Conservation (phyloP, 805 yeast species). For the Myxozyma nipponensis region DNA sequence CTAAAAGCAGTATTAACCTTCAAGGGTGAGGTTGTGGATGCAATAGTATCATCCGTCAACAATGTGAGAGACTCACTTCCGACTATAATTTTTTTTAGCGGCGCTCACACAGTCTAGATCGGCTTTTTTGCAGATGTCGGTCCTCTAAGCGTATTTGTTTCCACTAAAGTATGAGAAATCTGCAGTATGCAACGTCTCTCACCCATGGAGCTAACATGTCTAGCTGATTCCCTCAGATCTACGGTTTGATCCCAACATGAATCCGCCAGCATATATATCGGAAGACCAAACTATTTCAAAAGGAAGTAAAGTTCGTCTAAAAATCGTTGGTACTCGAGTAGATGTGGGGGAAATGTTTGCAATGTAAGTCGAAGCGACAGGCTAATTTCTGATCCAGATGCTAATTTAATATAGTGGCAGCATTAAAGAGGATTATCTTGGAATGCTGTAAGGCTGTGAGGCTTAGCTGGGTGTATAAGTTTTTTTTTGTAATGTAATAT, state of each 20-base stretch:
- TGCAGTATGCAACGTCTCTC: not conserved
- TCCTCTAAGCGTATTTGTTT: conserved; percentile 89
- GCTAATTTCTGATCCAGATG: not conserved
- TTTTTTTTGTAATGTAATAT: no score
- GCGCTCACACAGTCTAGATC: conserved; percentile 42
- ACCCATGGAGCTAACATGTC: not conserved
- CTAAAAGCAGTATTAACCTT: no score
- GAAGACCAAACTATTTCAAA: conserved; percentile 87
- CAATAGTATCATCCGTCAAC: conserved; percentile 88
- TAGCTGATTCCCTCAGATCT: conserved; percentile 84
- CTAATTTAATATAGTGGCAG: conserved; percentile 52
- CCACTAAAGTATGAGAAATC: conserved; percentile 60
- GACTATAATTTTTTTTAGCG: not conserved
- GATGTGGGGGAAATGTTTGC: conserved; percentile 97
- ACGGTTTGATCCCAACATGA: conserved; percentile 89
- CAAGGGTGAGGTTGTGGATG: conserved; percentile 93
- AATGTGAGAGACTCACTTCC: conserved; percentile 37
- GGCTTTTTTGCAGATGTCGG: conserved; percentile 99
- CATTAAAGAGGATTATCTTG: conserved; percentile 95
- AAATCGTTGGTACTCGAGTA: conserved; percentile 94
- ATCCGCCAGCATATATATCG: conserved; percentile 96
- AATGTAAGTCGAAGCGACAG: conserved; percentile 43
- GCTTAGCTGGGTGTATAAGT: no score
- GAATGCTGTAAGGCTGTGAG: conserved; percentile 51
- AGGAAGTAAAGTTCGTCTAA: conserved; percentile 88